Evolutionary conservation across 352 stramenopile species (phyloP).

Genomic region (Phytophthora palmivora): DNA sequence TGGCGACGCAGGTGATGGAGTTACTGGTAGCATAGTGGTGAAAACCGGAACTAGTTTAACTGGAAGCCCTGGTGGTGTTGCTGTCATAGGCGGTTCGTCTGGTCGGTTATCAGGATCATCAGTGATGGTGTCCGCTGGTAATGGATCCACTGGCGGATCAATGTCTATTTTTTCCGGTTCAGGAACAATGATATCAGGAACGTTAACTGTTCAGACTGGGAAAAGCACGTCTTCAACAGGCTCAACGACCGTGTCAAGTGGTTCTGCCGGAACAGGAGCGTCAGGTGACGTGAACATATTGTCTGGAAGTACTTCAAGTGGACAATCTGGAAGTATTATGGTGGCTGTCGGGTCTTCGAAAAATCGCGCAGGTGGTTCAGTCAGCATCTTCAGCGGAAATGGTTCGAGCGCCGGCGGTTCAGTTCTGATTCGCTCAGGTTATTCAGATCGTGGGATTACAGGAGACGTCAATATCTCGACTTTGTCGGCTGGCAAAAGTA

Average conservation of each 20-base stretch:
- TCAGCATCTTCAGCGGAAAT: conserved; percentile 37
- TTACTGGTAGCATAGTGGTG: conserved; percentile 22
- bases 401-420: conserved; percentile 27
- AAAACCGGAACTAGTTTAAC: conserved; percentile 23
- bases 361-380: conserved; percentile 11
- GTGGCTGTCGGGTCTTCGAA: conserved; percentile 27
- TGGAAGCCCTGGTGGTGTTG: conserved; percentile 21
- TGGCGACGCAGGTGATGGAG: conserved; percentile 27
- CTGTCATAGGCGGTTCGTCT: conserved; percentile 21
- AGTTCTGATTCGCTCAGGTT: conserved; percentile 30
- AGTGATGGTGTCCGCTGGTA: conserved; percentile 23
- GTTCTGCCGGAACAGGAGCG: conserved; percentile 15
- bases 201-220: conserved; percentile 22
- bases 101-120: conserved; percentile 11
- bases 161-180: conserved; percentile 27
- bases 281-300: conserved; percentile 32
- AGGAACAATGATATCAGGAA: conserved; percentile 18
- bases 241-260: conserved; percentile 26
- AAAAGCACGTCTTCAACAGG: conserved; percentile 23
- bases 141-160: conserved; percentile 27
- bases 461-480: conserved; percentile 37
- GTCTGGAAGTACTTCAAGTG: conserved; percentile 26
- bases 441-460: conserved; percentile 24
- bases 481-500: conserved; percentile 18
- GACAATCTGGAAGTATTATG: conserved; percentile 32